Conservation (phyloP, 495 filamentous ascomycete genomes). For the Penicillium robsamsonii region DNA sequence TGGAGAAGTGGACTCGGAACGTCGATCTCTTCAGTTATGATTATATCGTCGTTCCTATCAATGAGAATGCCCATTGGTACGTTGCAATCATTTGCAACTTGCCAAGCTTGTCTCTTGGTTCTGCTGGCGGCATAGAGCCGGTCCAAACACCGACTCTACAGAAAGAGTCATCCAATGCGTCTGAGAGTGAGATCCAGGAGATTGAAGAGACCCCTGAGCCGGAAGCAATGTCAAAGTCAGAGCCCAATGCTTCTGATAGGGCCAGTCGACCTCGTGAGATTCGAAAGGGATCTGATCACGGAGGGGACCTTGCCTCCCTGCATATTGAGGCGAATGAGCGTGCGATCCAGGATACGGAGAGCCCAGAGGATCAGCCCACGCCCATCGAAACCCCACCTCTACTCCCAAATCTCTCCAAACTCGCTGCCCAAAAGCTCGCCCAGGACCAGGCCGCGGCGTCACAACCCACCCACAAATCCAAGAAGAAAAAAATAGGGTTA, state of each 20-base stretch:
- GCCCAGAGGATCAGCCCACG: constrained; percentile 8
- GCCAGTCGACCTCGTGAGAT: constrained; percentile 5
- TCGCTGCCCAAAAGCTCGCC: constrained; percentile 3
- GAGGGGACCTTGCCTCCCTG: constrained; percentile 30
- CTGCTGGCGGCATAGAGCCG: constrained; percentile 14
- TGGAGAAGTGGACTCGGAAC: constrained; percentile 85
- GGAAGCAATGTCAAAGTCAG: constrained; percentile 1
- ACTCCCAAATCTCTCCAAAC: constrained; percentile 14
- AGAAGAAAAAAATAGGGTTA: constrained; percentile 27
- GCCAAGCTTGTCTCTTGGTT: constrained; percentile 45
- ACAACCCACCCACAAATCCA: constrained; percentile 20
- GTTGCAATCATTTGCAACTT: constrained; percentile 94
- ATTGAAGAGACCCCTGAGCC: constrained; percentile 39
- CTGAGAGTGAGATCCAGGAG: constrained; percentile 29
- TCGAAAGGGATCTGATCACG: constrained; percentile 21
- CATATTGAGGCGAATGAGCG: constrained; percentile 19
- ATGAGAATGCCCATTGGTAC: constrained; percentile 88
- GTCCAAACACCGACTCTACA: constrained; percentile 2
- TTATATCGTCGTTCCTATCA: constrained; percentile 89
- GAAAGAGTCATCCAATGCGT: constrained; percentile 17
- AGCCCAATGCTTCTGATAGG: neutral
- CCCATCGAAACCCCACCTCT: constrained; percentile 20
- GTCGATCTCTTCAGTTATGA: constrained; percentile 84
- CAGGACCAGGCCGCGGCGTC: constrained; percentile 1
- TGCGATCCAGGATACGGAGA: constrained; percentile 1